phyloP scores from a whole-genome alignment of 2,329 filamentous ascomycete genomes.

The Trichoderma breve region DNA sequence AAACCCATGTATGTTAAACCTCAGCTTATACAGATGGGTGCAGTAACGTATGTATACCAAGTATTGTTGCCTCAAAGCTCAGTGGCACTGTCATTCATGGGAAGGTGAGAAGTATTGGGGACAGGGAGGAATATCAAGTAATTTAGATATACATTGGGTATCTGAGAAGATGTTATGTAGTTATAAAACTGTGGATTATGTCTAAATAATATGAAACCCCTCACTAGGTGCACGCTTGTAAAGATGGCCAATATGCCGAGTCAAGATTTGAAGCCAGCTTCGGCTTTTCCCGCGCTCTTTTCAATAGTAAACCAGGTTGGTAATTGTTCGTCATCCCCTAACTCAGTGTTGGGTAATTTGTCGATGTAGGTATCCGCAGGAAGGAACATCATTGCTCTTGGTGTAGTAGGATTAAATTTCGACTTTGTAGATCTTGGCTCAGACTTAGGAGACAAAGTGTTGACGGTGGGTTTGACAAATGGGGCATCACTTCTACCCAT shows the following conservation, averaged over 20 bases:
- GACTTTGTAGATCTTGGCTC: background rate
- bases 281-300: background rate
- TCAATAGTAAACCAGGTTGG: background rate
- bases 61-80: too few relatives aligned
- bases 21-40: too few relatives aligned
- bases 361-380: background rate
- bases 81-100: too few relatives aligned
- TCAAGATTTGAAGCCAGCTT: background rate
- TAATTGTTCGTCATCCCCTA: background rate
- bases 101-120: too few relatives aligned
- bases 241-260: background rate
- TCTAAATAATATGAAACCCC: background rate
- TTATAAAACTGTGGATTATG: background rate
- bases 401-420: conserved; percentile 31
- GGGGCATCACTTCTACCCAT: background rate
- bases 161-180: background rate
- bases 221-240: background rate
- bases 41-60: too few relatives aligned
- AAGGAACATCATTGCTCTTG: conserved; percentile 29
- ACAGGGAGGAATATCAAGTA: background rate
- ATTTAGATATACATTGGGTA: background rate
- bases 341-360: background rate
- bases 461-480: background rate
- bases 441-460: background rate
- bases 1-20: background rate